Evolutionary conservation across 345 rosid genomes (phyloP).

Genomic region (Chamaenerion angustifolium): DNA sequence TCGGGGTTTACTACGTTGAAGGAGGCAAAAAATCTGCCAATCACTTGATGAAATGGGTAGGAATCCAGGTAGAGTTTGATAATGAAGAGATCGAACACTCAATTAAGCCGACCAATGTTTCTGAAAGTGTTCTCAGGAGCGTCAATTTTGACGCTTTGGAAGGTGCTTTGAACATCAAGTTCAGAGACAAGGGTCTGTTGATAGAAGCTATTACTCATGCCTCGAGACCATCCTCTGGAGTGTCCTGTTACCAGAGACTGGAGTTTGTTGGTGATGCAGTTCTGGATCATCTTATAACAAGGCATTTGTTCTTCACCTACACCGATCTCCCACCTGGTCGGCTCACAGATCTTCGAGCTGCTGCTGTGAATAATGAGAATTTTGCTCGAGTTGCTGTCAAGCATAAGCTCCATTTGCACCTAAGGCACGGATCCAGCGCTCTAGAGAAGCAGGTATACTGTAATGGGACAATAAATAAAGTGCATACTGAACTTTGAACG

Average conservation of each 20-base stretch:
- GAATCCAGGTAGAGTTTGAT: conserved; percentile 74
- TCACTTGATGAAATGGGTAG: conserved; percentile 94
- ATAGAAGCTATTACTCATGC: conserved; percentile 96
- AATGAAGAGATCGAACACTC: conserved; percentile 34
- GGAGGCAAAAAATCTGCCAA: conserved; percentile 76
- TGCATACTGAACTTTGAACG: no score
- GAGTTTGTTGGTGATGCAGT: conserved; percentile 99
- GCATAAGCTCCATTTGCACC: conserved; percentile 80
- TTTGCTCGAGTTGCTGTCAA: conserved; percentile 97
- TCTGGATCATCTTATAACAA: conserved; percentile 87
- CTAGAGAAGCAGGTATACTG: conserved; percentile 79
- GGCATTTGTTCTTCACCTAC: conserved; percentile 80
- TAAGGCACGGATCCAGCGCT: conserved; percentile 92
- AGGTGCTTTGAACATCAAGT: conserved; percentile 52
- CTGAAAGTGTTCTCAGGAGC: conserved; percentile 67
- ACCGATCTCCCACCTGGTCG: conserved; percentile 92
- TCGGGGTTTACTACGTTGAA: conserved; percentile 96
- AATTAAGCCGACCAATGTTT: conserved; percentile 32
- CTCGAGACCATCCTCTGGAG: conserved; percentile 89
- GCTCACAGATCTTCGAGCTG: conserved; percentile 93
- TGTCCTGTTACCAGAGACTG: conserved; percentile 85
- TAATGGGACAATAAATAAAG: no score
- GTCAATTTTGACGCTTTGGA: conserved; percentile 65
- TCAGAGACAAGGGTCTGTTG: conserved; percentile 44
- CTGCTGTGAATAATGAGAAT: conserved; percentile 96